These are phyloP conservation scores for Ophiosphaerella herpotricha DNA, from an alignment of 2,329 filamentous ascomycete species.

Conservation along the genomic window DNA sequence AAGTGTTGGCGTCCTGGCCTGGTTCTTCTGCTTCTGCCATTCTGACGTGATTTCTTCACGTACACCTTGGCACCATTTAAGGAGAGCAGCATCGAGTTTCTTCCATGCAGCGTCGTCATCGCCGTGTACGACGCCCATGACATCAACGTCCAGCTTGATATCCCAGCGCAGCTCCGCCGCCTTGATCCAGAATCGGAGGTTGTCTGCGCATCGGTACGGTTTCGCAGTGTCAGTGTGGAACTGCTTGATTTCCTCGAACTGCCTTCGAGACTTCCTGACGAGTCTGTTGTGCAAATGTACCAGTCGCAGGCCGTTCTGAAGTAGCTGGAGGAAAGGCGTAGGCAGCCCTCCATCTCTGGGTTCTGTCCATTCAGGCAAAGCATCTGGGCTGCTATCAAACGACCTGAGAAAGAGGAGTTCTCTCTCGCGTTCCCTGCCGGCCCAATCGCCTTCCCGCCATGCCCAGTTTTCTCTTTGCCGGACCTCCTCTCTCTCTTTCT, in stretches of 20 bases:
- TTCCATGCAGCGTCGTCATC: slow-evolving; percentile 72
- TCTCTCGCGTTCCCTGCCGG: slow-evolving; percentile 74
- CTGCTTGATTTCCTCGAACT: slow-evolving; percentile 85
- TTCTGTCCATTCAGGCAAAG: slow-evolving; percentile 69
- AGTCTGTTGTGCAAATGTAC: slow-evolving; percentile 88
- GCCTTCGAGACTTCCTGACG: slow-evolving; percentile 80
- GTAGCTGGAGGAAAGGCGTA: slow-evolving; percentile 72
- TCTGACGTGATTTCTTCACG: slow-evolving; percentile 82
- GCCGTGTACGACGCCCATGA: slow-evolving; percentile 82
- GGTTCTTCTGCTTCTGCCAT: slow-evolving; percentile 55
- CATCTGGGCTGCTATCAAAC: slow-evolving; percentile 64
- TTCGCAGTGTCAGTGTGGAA: slow-evolving; percentile 94
- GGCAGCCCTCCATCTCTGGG: slow-evolving; percentile 63
- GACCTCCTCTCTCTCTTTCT: slow-evolving; percentile 74
- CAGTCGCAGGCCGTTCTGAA: slow-evolving; percentile 80
- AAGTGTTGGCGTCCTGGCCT: slow-evolving; percentile 44
- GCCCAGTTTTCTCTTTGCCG: slow-evolving; percentile 74
- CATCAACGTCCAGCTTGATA: slow-evolving; percentile 78
- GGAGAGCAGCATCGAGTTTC: slow-evolving; percentile 80
- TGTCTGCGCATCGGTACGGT: slow-evolving; percentile 91
- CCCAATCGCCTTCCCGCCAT: slow-evolving; percentile 78
- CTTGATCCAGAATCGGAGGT: slow-evolving; percentile 94
- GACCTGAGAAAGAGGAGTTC: slow-evolving; percentile 82
- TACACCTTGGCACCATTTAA: slow-evolving; percentile 81
- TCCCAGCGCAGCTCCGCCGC: slow-evolving; percentile 95